Evolutionary conservation across 169 alveolate species (phyloP).

Genomic region (Plasmodium vivax): DNA sequence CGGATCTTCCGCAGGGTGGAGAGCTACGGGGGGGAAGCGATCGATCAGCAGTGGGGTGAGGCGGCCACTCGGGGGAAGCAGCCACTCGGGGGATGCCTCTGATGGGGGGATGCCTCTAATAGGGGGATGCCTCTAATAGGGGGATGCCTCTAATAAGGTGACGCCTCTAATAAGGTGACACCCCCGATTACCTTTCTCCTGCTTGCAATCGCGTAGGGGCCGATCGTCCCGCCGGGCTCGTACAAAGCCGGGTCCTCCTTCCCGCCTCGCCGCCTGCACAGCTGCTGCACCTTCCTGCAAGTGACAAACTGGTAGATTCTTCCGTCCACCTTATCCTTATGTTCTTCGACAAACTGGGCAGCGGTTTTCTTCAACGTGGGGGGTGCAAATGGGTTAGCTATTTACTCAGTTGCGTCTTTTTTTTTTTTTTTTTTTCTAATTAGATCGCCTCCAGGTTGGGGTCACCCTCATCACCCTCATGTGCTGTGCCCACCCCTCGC

Average conservation of each 20-base stretch:
- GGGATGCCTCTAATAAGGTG: no score
- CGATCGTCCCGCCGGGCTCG: constrained; percentile 43
- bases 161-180: background rate
- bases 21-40: constrained; percentile 3
- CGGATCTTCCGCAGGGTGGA: constrained; percentile 1
- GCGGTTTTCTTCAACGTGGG: constrained; percentile 29
- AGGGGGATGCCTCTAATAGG: background rate
- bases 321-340: constrained; percentile 35
- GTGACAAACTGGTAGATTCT: constrained; percentile 27
- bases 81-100: background rate
- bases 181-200: constrained; percentile 29
- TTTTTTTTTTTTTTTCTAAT: no score
- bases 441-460: background rate
- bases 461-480: background rate
- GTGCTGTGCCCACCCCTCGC: background rate
- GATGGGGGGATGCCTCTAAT: background rate
- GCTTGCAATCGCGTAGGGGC: constrained; percentile 26
- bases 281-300: background rate
- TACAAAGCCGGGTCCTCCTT: constrained; percentile 3
- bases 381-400: background rate
- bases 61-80: no score
- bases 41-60: background rate
- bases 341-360: constrained; percentile 44
- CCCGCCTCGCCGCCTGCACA: constrained; percentile 9
- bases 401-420: background rate